Evolutionary conservation across 345 rosid species (phyloP), one percentile per base, ranked within the genome.

Genomic region (Psidium guajava): DNA sequence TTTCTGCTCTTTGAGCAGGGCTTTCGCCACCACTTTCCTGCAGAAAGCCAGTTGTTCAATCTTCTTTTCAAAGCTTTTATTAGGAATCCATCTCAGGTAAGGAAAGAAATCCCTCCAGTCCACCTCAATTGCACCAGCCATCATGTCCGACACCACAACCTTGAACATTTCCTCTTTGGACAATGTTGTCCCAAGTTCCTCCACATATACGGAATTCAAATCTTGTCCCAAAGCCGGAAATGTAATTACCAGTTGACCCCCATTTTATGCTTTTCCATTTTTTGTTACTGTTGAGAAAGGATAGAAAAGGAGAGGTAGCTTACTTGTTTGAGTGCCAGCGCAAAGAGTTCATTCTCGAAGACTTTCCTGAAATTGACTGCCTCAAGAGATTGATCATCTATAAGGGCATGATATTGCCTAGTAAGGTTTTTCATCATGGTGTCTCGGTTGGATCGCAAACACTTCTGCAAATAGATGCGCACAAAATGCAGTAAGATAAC

Each of bases 71-170:
- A 91, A 88, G 59, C 89, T 87, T 81, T 86, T 90, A 84, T 92
- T 95, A 1, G 99, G 98, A 87, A 95, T 50, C 98, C 99, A 97
- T 89, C 86, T 89, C 75, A 96, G 80, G 88, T 93, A 95, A 2
- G 98, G 98, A 89, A 97, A 97, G 94, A 95, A 97, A 87, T 96
- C 99, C 85, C 98, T 93, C 98, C 98, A 96, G 77, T 97, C 98
- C 74, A 95, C 98, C 47, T 93, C 98, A 75, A 96, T 85, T 6
- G 98, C 96, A 22, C 96, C 97, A 32, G 90, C 94, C 97, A 97
- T 95, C 88, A 93, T 90, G 83, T 95, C 98, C 82, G 82, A 85
- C 61, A 96, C 98, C 84, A 96, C 86, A 83, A 89, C 82, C 82
- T 89, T 87, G 75, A 88, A 90, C 57, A 96, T 91, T 77, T 93